These are phyloP conservation scores for Colletotrichum orchidophilum DNA, from an alignment of 2,329 filamentous ascomycete genomes.

Conservation along the genomic window DNA sequence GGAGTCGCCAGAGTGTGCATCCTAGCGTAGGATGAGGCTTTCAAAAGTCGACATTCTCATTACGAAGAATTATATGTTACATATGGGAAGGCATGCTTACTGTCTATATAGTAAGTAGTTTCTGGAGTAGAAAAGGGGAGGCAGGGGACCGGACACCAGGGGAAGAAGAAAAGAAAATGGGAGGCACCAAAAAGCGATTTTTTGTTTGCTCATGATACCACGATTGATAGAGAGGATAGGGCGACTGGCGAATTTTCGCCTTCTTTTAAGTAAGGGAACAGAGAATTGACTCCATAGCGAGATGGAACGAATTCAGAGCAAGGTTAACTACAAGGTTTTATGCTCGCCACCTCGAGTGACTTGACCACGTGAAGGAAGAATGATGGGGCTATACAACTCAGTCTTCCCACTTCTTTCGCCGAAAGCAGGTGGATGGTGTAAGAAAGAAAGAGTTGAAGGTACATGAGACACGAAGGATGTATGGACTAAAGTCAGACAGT, in stretches of 20 bases:
- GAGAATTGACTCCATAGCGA: slow-evolving; percentile 5
- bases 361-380: no score
- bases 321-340: not conserved
- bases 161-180: not conserved
- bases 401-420: no score
- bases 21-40: not conserved
- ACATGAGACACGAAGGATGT: no score
- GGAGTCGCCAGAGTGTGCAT: not conserved
- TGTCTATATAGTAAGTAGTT: not conserved
- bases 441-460: no score
- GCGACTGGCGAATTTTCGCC: not conserved
- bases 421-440: no score
- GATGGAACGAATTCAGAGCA: not conserved
- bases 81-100: not conserved
- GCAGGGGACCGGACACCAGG: not conserved
- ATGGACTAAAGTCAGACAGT: no score
- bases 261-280: not conserved
- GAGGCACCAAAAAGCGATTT: slow-evolving; percentile 31
- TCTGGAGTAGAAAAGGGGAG: not conserved
- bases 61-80: not conserved
- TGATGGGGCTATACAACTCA: no score
- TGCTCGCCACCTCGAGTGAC: not conserved
- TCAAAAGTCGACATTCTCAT: not conserved
- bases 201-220: slow-evolving; percentile 33
- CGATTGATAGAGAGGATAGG: slow-evolving; percentile 13